These are phyloP conservation scores for Saccharum officinarum DNA, from an alignment of 176 grass and related monocot species.

Conservation along the genomic window DNA sequence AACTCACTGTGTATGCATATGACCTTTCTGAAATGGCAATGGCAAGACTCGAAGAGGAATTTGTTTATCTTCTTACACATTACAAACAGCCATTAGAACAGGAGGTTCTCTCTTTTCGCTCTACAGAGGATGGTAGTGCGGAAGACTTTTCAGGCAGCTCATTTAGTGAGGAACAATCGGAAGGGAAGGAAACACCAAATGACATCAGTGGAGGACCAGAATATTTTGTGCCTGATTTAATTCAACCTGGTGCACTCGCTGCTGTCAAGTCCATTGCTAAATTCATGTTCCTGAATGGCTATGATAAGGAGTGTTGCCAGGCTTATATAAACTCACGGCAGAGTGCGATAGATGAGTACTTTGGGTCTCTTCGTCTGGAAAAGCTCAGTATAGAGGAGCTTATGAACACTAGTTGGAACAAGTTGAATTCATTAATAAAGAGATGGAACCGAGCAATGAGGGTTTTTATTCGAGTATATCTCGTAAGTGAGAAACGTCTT, in stretches of 20 bases:
- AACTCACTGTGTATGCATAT: slow-evolving; percentile 51
- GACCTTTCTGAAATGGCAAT: slow-evolving; percentile 76
- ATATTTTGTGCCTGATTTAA: slow-evolving; percentile 63
- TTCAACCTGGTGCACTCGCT: slow-evolving; percentile 70
- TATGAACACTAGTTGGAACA: slow-evolving; percentile 62
- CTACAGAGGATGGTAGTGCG: slow-evolving; percentile 60
- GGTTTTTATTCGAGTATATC: slow-evolving; percentile 66
- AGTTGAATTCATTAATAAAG: slow-evolving; percentile 59
- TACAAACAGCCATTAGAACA: slow-evolving; percentile 63
- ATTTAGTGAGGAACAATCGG: slow-evolving; percentile 74
- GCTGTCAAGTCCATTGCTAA: slow-evolving; percentile 71
- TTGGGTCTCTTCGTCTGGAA: slow-evolving; percentile 58
- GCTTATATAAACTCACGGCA: slow-evolving; percentile 73
- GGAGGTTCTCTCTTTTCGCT: slow-evolving; percentile 62
- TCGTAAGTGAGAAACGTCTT: slow-evolving; percentile 79
- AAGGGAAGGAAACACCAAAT: slow-evolving; percentile 43
- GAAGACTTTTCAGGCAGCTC: slow-evolving; percentile 79
- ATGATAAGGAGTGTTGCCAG: slow-evolving; percentile 75
- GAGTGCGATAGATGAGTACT: slow-evolving; percentile 63
- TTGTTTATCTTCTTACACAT: slow-evolving; percentile 68
- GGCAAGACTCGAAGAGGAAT: slow-evolving; percentile 85
- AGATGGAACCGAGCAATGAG: slow-evolving; percentile 74
- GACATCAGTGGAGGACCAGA: slow-evolving; percentile 41
- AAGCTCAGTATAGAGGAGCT: slow-evolving; percentile 73
- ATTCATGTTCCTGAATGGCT: slow-evolving; percentile 77